Percentiles rank a stretch among this genome's conserved stretches.
Evolutionary conservation across 2,329 filamentous ascomycete genomes (phyloP).

Genomic region (Alternaria dauci): DNA sequence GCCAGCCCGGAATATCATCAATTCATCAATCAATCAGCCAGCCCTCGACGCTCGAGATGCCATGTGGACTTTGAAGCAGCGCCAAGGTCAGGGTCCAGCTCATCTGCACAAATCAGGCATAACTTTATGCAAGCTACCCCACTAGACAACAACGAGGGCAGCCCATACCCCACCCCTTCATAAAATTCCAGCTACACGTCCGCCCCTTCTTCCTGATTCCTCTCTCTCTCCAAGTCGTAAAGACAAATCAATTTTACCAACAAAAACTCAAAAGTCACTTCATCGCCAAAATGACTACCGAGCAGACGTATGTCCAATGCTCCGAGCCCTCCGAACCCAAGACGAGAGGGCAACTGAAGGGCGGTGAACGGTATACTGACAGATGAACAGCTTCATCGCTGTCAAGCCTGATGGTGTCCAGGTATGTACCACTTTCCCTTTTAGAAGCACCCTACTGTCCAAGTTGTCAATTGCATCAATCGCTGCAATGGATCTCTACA

Average conservation of each 20-base stretch:
- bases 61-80: slow-evolving; percentile 25
- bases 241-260: slow-evolving; percentile 54
- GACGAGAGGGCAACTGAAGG: slow-evolving; percentile 1
- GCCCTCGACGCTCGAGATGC: slow-evolving; percentile 17
- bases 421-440: slow-evolving; percentile 62
- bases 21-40: background rate
- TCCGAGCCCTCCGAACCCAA: background rate
- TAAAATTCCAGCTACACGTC: slow-evolving; percentile 38
- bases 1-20: slow-evolving; percentile 28
- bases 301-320: slow-evolving; percentile 80
- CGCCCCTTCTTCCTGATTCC: slow-evolving; percentile 19
- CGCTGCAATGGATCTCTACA: background rate
- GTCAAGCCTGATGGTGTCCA: slow-evolving; percentile 99
- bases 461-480: background rate
- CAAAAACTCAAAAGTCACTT: slow-evolving; percentile 45
- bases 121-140: slow-evolving; percentile 21
- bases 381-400: slow-evolving; percentile 86
- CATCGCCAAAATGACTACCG: slow-evolving; percentile 65
- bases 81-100: slow-evolving; percentile 20
- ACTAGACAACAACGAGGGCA: slow-evolving; percentile 20
- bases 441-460: no score
- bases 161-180: slow-evolving; percentile 37
- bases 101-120: slow-evolving; percentile 14
- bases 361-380: slow-evolving; percentile 41
- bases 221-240: slow-evolving; percentile 54